Evolutionary conservation across 2,329 filamentous ascomycete genomes (phyloP), one percentile per base, ranked within the genome.

Genomic region (Fusarium incarnatum): DNA sequence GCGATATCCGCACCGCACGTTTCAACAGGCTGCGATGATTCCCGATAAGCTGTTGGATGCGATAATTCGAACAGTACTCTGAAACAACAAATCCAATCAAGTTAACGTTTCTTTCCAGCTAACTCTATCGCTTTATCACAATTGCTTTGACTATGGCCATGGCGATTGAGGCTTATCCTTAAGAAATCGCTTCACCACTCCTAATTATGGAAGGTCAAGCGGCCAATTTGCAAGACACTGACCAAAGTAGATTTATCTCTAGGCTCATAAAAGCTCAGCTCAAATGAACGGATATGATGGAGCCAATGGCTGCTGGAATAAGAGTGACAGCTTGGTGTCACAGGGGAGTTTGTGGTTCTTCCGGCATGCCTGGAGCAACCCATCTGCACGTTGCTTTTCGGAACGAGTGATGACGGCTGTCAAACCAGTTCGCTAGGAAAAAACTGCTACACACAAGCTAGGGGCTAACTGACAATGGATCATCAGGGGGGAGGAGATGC

Each of bases 321-420:
- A 59, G 45, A 60, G 55, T 68, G 68, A 52, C 64, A 56, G 45
- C 49, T 58, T 52, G 68, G 68, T 71, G 25, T 16, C 44, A 70
- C 68, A 56, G 64, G 60, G 20, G 55, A 55, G 63, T 40, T 65
- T 69, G 68, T 70, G 68, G 13, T 50, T 37, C 59, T 54, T 54
- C 55, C 53, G 52, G 64, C 68, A 71, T 44, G 55, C 60, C 54
- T 48, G 55, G 67, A 71, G 64, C 40, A 50, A 70, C 68, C 34
- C 41, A 54, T 12, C 25, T 50, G 56, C 67, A 70, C 64, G 68
- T 71, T 70, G 68, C 68, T 56, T 34, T 49, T 71, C 68, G 68
- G 68, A 64, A 64, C 60, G 53, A 70, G 64, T 68, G 64, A 68
- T 68, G 48, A 56, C 68, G 68, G 68, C 52, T 70, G 68, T 65